Percentiles rank a stretch among this genome's conserved stretches.
These are phyloP conservation scores for Fusarium torulosum DNA, from an alignment of 2,329 filamentous ascomycete genomes.

Conservation along the genomic window DNA sequence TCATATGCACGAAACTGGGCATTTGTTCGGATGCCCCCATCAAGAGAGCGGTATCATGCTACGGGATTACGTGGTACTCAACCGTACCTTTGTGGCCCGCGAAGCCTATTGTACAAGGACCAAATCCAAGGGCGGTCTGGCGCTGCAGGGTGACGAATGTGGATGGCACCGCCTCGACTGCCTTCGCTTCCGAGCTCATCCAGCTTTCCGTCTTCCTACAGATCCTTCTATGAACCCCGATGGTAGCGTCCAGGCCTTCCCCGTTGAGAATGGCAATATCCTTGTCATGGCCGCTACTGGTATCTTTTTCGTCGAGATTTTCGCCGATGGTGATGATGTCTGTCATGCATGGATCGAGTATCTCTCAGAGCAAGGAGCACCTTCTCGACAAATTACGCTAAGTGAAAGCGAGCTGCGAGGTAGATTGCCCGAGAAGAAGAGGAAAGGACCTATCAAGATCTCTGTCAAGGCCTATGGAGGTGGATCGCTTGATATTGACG, in stretches of 20 bases:
- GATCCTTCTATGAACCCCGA: conserved; percentile 76
- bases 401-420: conserved; percentile 80
- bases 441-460: conserved; percentile 77
- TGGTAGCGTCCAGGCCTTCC: conserved; percentile 86
- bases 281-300: conserved; percentile 84
- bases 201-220: conserved; percentile 86
- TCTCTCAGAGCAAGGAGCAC: conserved; percentile 68
- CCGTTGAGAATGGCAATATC: conserved; percentile 81
- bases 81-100: conserved; percentile 82
- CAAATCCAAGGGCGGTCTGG: conserved; percentile 82
- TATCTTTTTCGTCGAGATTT: conserved; percentile 87
- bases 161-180: conserved; percentile 91
- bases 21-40: conserved; percentile 89
- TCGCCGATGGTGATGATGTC: conserved; percentile 80
- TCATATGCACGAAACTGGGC: conserved; percentile 91
- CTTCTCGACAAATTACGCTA: conserved; percentile 79
- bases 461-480: conserved; percentile 82
- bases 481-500: conserved; percentile 79
- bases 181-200: conserved; percentile 89
- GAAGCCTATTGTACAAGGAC: conserved; percentile 91
- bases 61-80: conserved; percentile 85
- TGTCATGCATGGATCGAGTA: conserved; percentile 89
- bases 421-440: conserved; percentile 77
- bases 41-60: conserved; percentile 94
- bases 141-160: conserved; percentile 84